A percentile compares a stretch with the other conserved stretches of the same genome.
phyloP scores from a whole-genome alignment of 2,329 filamentous ascomycete species.

The Talaromyces sp. region DNA sequence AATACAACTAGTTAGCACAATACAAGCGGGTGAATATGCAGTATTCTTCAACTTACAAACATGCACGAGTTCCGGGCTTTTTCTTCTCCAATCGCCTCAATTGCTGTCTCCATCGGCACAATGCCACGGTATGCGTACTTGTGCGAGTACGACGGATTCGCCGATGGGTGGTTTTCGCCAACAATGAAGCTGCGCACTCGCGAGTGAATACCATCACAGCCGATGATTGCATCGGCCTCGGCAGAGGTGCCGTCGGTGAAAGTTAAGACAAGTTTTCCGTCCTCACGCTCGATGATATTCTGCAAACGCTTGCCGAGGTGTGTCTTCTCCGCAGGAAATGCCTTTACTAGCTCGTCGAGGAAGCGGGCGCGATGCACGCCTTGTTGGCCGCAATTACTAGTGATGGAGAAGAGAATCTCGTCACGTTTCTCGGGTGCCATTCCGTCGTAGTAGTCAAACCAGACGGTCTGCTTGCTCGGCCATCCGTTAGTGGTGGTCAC shows the following conservation, averaged over 20 bases:
- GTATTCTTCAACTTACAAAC: background rate
- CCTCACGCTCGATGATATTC: slow-evolving; percentile 11
- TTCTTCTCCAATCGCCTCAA: background rate
- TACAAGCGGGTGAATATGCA: background rate
- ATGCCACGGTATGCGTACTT: slow-evolving; percentile 2
- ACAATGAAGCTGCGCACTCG: slow-evolving; percentile 10
- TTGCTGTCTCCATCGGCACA: background rate
- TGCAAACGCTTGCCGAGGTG: slow-evolving; percentile 30
- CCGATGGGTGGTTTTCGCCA: slow-evolving; percentile 1
- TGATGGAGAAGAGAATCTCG: slow-evolving; percentile 22
- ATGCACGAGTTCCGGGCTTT: background rate
- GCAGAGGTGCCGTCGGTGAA: background rate
- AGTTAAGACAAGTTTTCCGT: background rate
- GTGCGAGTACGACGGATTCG: background rate
- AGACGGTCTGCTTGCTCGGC: slow-evolving; percentile 24
- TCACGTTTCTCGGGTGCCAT: slow-evolving; percentile 19
- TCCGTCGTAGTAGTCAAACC: slow-evolving; percentile 24
- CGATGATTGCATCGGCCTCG: slow-evolving; percentile 9
- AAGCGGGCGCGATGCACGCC: slow-evolving; percentile 29
- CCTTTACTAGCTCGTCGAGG: slow-evolving; percentile 24
- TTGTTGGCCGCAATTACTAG: slow-evolving; percentile 26
- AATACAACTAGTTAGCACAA: background rate
- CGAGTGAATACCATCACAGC: slow-evolving; percentile 16
- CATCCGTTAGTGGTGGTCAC: slow-evolving; percentile 22
- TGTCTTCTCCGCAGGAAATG: slow-evolving; percentile 23